phyloP scores from a whole-genome alignment of 805 yeast species.

The Starmerella davenportii region DNA sequence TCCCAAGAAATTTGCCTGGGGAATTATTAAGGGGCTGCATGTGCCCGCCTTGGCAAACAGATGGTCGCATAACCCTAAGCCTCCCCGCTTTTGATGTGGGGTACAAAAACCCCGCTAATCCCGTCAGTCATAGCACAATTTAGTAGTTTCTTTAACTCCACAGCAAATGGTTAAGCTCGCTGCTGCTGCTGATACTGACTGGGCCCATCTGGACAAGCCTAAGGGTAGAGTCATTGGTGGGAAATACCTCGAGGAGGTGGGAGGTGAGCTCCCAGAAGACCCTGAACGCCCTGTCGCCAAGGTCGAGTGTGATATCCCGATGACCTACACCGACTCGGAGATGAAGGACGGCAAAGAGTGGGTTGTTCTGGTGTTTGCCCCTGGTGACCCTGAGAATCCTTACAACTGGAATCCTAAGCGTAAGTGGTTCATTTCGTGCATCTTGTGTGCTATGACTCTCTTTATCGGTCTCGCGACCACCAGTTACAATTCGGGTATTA shows the following conservation, averaged over 20 bases:
- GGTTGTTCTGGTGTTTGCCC: constrained; percentile 49
- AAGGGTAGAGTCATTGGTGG: constrained; percentile 15
- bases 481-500: constrained; percentile 73
- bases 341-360: constrained; percentile 15
- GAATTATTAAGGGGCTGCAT: no score
- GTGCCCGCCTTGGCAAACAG: no score
- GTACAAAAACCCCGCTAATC: no score
- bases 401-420: constrained; percentile 50
- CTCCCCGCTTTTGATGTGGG: no score
- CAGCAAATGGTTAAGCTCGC: constrained; percentile 14
- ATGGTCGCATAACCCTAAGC: no score
- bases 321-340: constrained; percentile 13
- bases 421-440: constrained; percentile 34
- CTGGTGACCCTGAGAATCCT: constrained; percentile 81
- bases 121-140: no score
- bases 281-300: constrained; percentile 10
- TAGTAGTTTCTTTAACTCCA: no score
- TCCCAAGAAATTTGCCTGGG: no score
- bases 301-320: constrained; percentile 13
- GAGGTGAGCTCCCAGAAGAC: constrained; percentile 5
- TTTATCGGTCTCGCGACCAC: constrained; percentile 90
- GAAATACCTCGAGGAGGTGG: constrained; percentile 9
- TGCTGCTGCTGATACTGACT: constrained; percentile 14
- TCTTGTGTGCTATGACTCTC: constrained; percentile 55
- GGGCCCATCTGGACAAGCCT: constrained; percentile 13